Conservation (phyloP, 208 protist genomes). For the Novymonas esmeraldas region DNA sequence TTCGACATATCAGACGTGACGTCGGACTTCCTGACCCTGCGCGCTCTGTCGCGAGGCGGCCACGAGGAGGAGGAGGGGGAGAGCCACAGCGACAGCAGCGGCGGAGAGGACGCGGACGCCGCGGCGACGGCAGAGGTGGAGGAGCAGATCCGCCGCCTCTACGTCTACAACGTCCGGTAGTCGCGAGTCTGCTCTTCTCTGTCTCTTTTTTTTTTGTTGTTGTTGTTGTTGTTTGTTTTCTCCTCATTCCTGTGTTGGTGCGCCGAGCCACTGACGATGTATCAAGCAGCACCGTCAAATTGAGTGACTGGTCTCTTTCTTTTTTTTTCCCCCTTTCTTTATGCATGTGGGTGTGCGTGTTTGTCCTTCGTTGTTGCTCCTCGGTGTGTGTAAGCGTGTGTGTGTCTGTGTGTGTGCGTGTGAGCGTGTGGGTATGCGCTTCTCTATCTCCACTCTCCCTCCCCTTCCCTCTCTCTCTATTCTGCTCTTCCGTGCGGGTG, state of each 20-base stretch:
- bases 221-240: neutral
- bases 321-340: conserved; percentile 19
- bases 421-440: too few species aligned
- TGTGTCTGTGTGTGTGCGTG: too few species aligned
- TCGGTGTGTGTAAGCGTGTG: too few species aligned
- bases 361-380: neutral
- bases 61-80: neutral
- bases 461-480: neutral
- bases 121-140: conserved; percentile 25
- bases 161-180: conserved; percentile 59
- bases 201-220: neutral
- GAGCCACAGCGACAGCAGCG: neutral
- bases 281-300: too few species aligned
- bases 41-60: conserved; percentile 5
- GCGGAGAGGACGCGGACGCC: conserved; percentile 18
- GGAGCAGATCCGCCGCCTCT: conserved; percentile 48
- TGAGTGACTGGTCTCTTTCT: too few species aligned
- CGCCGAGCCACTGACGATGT: too few species aligned
- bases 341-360: neutral
- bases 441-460: neutral
- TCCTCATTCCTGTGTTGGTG: neutral
- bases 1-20: conserved; percentile 25
- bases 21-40: conserved; percentile 31
- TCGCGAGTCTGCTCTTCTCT: neutral
- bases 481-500: neutral